Conservation (phyloP, 495 filamentous ascomycete species). For the Letharia lupina region DNA sequence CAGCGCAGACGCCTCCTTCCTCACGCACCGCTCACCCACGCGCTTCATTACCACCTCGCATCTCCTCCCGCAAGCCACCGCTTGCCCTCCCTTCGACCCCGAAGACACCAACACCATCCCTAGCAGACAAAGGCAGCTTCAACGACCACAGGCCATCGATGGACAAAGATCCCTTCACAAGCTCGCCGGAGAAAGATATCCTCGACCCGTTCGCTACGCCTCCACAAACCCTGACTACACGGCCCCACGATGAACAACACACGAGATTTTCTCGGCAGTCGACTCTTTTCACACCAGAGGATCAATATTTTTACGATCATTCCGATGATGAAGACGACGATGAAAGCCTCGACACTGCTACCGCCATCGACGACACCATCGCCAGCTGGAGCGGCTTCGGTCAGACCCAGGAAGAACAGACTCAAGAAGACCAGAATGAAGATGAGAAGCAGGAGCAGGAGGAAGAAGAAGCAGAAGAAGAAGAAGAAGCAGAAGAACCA, state of each 20-base stretch:
- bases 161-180: neutral
- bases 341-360: neutral
- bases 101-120: neutral
- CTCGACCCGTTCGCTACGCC: neutral
- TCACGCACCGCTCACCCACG: neutral
- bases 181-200: neutral
- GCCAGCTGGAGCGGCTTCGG: neutral
- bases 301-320: neutral
- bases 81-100: neutral
- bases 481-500: too few relatives aligned
- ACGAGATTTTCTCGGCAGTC: neutral
- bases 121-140: neutral
- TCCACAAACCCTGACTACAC: neutral
- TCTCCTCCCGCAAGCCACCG: constrained; percentile 6
- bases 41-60: neutral
- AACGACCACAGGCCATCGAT: neutral
- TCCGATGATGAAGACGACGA: neutral
- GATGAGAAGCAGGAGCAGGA: neutral
- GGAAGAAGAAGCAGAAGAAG: too few relatives aligned
- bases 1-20: neutral
- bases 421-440: neutral
- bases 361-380: neutral
- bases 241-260: neutral
- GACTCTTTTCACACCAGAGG: neutral
- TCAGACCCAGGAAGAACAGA: neutral